A percentile compares a stretch with the other conserved stretches of the same genome.
phyloP scores from a whole-genome alignment of 169 alveolate genomes.

The Plasmodium coatneyi region DNA sequence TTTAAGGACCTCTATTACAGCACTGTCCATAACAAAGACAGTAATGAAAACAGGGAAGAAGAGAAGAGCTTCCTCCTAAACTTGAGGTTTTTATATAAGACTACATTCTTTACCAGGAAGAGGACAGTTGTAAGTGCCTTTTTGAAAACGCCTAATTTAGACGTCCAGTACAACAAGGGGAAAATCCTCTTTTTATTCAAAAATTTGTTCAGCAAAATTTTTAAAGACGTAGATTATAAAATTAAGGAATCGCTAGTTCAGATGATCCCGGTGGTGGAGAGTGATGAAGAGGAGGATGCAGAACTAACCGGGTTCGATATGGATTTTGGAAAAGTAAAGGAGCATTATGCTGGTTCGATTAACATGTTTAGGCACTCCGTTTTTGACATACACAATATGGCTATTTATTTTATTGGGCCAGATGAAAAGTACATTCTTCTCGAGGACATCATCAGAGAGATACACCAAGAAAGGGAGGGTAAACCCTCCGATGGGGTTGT shows the following conservation, averaged over 20 bases:
- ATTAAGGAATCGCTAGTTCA: slow-evolving; percentile 39
- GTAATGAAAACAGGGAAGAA: not conserved
- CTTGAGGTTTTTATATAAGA: slow-evolving; percentile 37
- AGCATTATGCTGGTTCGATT: slow-evolving; percentile 30
- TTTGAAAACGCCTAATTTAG: slow-evolving; percentile 40
- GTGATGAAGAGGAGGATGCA: not conserved
- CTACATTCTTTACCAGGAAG: slow-evolving; percentile 17
- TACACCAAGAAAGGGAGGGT: slow-evolving; percentile 10
- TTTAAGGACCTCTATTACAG: slow-evolving; percentile 29
- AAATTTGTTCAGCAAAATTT: slow-evolving; percentile 14
- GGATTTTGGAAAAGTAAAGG: slow-evolving; percentile 47
- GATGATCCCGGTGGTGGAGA: not conserved
- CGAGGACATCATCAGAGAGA: slow-evolving; percentile 33
- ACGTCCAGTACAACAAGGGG: slow-evolving; percentile 11
- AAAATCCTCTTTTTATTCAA: slow-evolving; percentile 26
- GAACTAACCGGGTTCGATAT: slow-evolving; percentile 36
- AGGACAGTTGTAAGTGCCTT: slow-evolving; percentile 35
- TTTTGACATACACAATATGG: slow-evolving; percentile 32
- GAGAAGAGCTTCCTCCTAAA: not conserved
- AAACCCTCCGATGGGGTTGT: not conserved
- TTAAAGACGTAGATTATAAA: slow-evolving; percentile 31
- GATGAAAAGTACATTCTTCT: slow-evolving; percentile 30
- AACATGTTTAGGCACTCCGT: slow-evolving; percentile 51
- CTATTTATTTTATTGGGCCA: slow-evolving; percentile 55
- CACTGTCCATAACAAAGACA: not conserved